Conservation (phyloP, 2,329 filamentous ascomycete genomes). For the Fusarium sp. region DNA sequence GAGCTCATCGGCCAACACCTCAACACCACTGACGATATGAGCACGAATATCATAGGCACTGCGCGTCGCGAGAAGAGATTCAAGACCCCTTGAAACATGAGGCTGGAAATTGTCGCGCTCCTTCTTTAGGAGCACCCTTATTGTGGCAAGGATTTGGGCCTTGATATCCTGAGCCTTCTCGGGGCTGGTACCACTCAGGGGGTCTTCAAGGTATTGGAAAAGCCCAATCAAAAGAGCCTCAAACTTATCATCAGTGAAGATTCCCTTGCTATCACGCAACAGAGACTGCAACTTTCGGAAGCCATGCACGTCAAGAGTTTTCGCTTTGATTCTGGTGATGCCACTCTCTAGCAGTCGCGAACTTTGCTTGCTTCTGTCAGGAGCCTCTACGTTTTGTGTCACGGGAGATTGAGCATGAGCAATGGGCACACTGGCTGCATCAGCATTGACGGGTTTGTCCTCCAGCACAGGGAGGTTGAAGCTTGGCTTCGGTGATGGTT, state of each 20-base stretch:
- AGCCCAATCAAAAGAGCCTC: conserved; percentile 74
- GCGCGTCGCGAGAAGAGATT: conserved; percentile 73
- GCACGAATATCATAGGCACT: conserved; percentile 74
- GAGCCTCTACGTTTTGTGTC: conserved; percentile 43
- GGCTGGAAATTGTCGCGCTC: conserved; percentile 74
- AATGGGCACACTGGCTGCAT: conserved; percentile 52
- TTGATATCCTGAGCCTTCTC: conserved; percentile 79
- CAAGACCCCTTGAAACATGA: conserved; percentile 75
- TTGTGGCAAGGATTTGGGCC: conserved; percentile 78
- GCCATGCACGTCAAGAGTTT: conserved; percentile 81
- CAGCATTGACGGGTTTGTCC: conserved; percentile 71
- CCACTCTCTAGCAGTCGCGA: conserved; percentile 77
- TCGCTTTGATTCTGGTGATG: conserved; percentile 76
- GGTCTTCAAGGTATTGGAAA: conserved; percentile 77
- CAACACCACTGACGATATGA: conserved; percentile 79
- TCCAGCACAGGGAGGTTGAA: conserved; percentile 66
- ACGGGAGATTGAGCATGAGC: conserved; percentile 39
- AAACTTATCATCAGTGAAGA: conserved; percentile 75
- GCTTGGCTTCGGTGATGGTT: conserved; percentile 59
- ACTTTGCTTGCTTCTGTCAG: conserved; percentile 68
- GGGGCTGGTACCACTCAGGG: conserved; percentile 63
- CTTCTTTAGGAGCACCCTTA: conserved; percentile 77
- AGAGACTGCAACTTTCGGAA: conserved; percentile 83
- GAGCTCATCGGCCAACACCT: conserved; percentile 78
- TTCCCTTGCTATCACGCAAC: conserved; percentile 73